phyloP scores from a whole-genome alignment of 2,329 filamentous ascomycete genomes.

The Pseudogymnoascus sp. region DNA sequence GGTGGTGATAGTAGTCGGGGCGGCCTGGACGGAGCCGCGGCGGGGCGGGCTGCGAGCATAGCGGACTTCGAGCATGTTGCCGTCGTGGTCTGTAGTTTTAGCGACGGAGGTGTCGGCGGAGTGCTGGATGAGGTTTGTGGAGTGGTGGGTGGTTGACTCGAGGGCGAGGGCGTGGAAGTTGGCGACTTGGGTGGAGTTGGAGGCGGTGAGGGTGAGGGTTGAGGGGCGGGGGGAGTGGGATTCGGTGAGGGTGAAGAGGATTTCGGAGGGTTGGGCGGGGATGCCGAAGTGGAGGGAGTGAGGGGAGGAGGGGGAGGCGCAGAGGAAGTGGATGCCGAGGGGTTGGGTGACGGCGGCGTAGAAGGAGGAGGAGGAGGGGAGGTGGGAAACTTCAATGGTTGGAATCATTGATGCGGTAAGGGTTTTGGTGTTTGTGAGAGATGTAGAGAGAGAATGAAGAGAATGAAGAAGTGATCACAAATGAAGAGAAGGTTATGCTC shows the following conservation, averaged over 20 bases:
- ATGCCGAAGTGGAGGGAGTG: constrained; percentile 30
- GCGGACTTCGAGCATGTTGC: constrained; percentile 74
- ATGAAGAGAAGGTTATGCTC: background rate
- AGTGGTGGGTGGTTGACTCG: constrained; percentile 7
- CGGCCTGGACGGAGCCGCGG: background rate
- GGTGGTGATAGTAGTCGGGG: constrained; percentile 9
- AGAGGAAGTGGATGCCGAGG: constrained; percentile 64
- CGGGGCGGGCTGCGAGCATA: constrained; percentile 34
- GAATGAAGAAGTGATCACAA: constrained; percentile 12
- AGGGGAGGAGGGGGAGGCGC: constrained; percentile 21
- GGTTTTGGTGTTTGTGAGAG: constrained; percentile 10
- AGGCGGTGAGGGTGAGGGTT: constrained; percentile 58
- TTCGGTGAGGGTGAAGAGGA: constrained; percentile 37
- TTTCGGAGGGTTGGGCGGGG: constrained; percentile 28
- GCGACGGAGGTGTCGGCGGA: constrained; percentile 24
- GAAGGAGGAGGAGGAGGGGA: constrained; percentile 74
- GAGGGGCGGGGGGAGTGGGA: constrained; percentile 35
- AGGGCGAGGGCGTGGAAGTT: constrained; percentile 55
- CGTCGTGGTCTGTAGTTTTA: constrained; percentile 69
- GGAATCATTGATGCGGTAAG: constrained; percentile 29
- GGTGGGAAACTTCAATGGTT: constrained; percentile 59
- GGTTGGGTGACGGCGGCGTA: constrained; percentile 72
- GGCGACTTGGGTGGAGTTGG: constrained; percentile 54
- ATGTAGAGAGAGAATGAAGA: constrained; percentile 20
- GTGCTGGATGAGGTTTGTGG: constrained; percentile 8